Evolutionary conservation across 441 rosid species (phyloP), one percentile per base, ranked within the genome.

Genomic region (Euphorbia celastroides): DNA sequence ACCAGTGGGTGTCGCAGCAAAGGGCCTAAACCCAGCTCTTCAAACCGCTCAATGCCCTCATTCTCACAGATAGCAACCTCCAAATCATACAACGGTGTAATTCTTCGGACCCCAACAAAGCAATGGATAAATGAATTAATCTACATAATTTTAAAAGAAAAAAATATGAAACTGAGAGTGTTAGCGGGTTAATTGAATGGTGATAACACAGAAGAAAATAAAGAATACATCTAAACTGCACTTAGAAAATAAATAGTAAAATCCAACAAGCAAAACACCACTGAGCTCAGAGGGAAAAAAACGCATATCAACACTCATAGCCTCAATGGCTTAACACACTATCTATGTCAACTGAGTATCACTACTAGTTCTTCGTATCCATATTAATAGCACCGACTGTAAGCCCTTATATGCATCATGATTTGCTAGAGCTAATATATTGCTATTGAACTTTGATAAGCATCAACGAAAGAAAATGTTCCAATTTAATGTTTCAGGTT

Each of bases 81-180:
- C 88, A 95, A 82, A 73, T 95, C 99, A 80, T 87, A 77, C 77
- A 95, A 75, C 1, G 98, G 78, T 34, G 92, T 84, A 28, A 95
- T 84, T 68, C 80, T 75, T 72, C 89, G 76, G 46, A 86, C 99
- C 64, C 83, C 95, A 69, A 89, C 83, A 69, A 81, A 95, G 83
- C 99, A 95, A 74, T 87, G 89, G 70, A 95, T 90, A 80, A 87
- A 95, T 17, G 95, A 88, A 86, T 88, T 88, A 65, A 95, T 77
- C 99, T 95, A 71, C 57, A 74, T n/a, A 64, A 63, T 36, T 50
- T 56, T 16, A 61, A 38, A 34, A 25, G 23, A 60, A 61, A 57
- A 2, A 41, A 8, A 19, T 25, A 42, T 16, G 64, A 20, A 58
- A 30, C n/a, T n/a, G 17, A 65, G 17, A 11, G 1, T 1, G n/a